These are phyloP conservation scores for Leucosporidium yakuticum DNA, from an alignment of 768 basidiomycete species.

Conservation along the genomic window DNA sequence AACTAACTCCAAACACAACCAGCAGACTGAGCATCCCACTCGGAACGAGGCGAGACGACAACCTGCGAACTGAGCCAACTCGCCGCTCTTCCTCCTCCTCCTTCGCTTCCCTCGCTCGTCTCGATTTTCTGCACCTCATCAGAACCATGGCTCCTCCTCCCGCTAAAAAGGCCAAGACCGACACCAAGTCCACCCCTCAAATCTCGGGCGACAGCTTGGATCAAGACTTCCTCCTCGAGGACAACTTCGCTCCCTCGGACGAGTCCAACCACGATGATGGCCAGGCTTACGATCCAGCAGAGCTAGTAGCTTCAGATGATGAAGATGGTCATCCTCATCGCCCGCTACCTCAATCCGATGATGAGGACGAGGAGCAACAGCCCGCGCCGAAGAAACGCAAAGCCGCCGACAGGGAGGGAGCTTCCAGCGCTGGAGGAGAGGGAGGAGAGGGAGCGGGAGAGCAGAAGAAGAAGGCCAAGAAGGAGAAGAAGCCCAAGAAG, in stretches of 20 bases:
- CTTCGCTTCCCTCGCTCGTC: too few relatives aligned
- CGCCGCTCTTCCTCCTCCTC: too few relatives aligned
- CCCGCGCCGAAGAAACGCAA: constrained; percentile 60
- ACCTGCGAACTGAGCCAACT: too few relatives aligned
- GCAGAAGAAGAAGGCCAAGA: constrained; percentile 43
- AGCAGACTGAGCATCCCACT: background rate
- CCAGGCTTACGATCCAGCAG: background rate
- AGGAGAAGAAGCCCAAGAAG: constrained; percentile 61
- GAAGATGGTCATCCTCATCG: too few relatives aligned
- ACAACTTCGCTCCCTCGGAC: constrained; percentile 67
- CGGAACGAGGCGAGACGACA: background rate
- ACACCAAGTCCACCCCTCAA: too few relatives aligned
- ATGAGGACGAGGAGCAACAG: constrained; percentile 43
- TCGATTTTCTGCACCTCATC: too few relatives aligned
- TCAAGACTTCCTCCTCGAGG: constrained; percentile 51
- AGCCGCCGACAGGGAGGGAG: constrained; percentile 47
- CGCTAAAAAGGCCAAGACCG: too few relatives aligned
- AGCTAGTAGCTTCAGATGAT: too few relatives aligned
- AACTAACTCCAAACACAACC: background rate
- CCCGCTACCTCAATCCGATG: constrained; percentile 7
- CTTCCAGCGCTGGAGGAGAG: background rate
- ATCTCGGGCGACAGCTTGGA: constrained; percentile 29
- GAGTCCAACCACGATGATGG: constrained; percentile 57
- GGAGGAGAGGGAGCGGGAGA: background rate
- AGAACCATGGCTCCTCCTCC: too few relatives aligned